Percentiles rank a stretch among this genome's conserved stretches.
phyloP scores from a whole-genome alignment of 1,284 basidiomycete species.

The Moesziomyces antarcticus region DNA sequence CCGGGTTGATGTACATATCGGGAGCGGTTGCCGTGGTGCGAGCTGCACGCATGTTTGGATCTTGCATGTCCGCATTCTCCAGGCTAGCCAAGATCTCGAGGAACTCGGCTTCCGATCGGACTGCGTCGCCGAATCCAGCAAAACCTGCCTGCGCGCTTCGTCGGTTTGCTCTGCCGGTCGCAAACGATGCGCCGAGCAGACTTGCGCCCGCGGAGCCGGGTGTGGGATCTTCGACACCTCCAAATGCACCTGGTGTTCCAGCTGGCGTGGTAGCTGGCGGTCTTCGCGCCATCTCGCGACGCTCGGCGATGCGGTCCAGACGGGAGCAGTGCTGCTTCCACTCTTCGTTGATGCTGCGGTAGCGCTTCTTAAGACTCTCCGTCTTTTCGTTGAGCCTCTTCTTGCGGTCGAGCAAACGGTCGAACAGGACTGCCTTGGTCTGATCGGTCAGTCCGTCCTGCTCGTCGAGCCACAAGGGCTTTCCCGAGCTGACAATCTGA shows the following conservation, averaged over 20 bases:
- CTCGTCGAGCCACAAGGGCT: conserved; percentile 49
- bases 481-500: conserved; percentile 26
- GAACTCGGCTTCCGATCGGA: conserved; percentile 94
- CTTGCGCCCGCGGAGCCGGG: conserved; percentile 18
- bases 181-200: conserved; percentile 23
- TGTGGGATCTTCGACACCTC: conserved; percentile 25
- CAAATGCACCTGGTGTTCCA: conserved; percentile 37
- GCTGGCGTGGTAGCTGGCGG: conserved; percentile 39
- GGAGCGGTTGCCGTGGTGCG: conserved; percentile 90
- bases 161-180: conserved; percentile 50
- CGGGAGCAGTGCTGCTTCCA: conserved; percentile 61
- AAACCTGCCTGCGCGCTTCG: conserved; percentile 48
- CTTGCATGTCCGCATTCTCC: conserved; percentile 89
- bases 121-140: conserved; percentile 80
- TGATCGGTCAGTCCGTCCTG: conserved; percentile 32
- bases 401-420: conserved; percentile 36
- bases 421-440: conserved; percentile 29
- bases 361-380: conserved; percentile 51
- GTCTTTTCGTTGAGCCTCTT: conserved; percentile 58
- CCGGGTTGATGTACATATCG: conserved; percentile 83
- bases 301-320: conserved; percentile 57
- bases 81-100: conserved; percentile 93
- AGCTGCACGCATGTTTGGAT: conserved; percentile 85
- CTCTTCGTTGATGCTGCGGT: conserved; percentile 56
- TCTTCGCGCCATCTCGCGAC: conserved; percentile 43